These are phyloP conservation scores for Boeremia lycopersici DNA, from an alignment of 2,329 filamentous ascomycete species.

Conservation along the genomic window DNA sequence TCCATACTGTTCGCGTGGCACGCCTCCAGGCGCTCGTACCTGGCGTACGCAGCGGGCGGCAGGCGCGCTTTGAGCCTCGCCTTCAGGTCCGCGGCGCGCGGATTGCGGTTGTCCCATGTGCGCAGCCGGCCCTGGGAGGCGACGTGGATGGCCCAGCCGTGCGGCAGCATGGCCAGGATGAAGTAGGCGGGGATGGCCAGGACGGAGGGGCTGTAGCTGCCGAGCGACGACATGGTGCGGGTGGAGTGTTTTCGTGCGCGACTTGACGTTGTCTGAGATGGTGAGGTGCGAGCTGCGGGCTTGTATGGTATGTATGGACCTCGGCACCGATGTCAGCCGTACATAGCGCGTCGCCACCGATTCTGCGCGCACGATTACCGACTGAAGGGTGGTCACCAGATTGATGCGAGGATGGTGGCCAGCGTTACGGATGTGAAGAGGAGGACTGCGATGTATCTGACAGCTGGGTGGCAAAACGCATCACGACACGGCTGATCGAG, in stretches of 20 bases:
- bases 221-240: constrained; percentile 7
- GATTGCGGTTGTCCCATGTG: constrained; percentile 53
- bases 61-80: constrained; percentile 47
- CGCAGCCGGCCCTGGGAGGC: constrained; percentile 45
- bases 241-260: background rate
- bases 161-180: constrained; percentile 49
- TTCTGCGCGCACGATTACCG: background rate
- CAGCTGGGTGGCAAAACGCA: background rate
- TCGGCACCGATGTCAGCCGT: constrained; percentile 23
- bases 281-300: background rate
- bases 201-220: constrained; percentile 48
- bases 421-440: constrained; percentile 5
- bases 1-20: constrained; percentile 56
- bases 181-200: constrained; percentile 54
- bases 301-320: background rate
- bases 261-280: background rate
- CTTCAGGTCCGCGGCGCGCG: constrained; percentile 46
- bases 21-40: constrained; percentile 53
- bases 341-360: no score
- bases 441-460: constrained; percentile 1
- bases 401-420: background rate
- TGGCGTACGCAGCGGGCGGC: constrained; percentile 45
- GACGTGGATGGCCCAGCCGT: constrained; percentile 47
- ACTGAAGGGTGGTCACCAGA: background rate
- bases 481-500: background rate